Evolutionary conservation across 202 grass and related monocot species (phyloP), one percentile per base, ranked within the genome.

Genomic region (Cymbopogon flexuosus): DNA sequence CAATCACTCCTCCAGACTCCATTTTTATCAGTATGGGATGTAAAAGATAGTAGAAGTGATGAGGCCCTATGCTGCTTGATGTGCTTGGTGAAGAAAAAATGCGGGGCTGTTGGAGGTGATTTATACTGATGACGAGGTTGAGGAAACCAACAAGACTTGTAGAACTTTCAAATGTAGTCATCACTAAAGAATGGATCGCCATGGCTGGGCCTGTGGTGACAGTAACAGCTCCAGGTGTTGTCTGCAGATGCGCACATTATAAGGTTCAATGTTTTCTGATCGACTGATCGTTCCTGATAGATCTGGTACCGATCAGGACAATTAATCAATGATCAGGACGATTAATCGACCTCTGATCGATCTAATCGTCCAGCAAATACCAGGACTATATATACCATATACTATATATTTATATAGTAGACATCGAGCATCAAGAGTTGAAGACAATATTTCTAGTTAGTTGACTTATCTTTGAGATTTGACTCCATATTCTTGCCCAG

Each of bases 1-100:
- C 41, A 19, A 78, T 72, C 69, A 86, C 89, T 68, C 81, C 82
- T 60, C 72, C 75, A 81, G 78, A 75, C 89, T 92, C 92, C 89
- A 94, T 90, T 79, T 65, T 51, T 60, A 68, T 42, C 70, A 86
- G 35, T 60, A 40, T 47, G 62, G 82, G 46, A 46, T 76, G 46
- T 72, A 71, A 76, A 58, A 73, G 31, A 78, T 51, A 59, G 10
- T 42, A 76, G 40, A 72, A 73, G 12, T 76, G 56, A 39, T 40
- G 65, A 81, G 19, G 34, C 60, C 61, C 37, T 22, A 42, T 51
- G 68, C 41, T 69, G 68, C 13, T 78, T 57, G 79, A 83, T 21
- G 62, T 77, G 82, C 58, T 89, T 33, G 77, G 46, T 89, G 77
- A 60, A 84, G 82, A 63, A 80, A 75, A 59, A 40, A 77, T 85